Evolutionary conservation across 306 rosid genomes (phyloP), one percentile per base, ranked within the genome.

Genomic region (Pachyrhizus erosus): DNA sequence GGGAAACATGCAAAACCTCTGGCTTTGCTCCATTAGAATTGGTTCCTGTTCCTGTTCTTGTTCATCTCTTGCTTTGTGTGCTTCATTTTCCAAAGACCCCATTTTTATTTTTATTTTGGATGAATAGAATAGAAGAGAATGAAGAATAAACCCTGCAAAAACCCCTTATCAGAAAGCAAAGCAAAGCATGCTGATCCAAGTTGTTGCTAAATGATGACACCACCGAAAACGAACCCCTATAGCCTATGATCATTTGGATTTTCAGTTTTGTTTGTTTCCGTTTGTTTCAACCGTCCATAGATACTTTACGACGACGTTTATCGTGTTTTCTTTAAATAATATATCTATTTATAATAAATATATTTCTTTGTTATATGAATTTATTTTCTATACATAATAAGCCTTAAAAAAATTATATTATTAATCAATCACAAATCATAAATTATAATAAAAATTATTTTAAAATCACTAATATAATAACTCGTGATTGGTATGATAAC

Each of bases 1-100:
- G 23, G 98, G 98, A 62, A 94, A 92, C 98, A 91, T 94, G 61
- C 94, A 94, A 75, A 94, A 91, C 76, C 94, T 90, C 89, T 91
- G 91, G 21, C 60, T 90, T 87, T 94, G 94, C 78, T 90, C 88
- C 89, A 66, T 87, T 5, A 94, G 81, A 17, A 92, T 90, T 37
- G 98, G 97, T 71, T 94, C 95, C 13, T 83, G 75, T 54, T 84
- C 88, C 3, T 48, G 39, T 48, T 83, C 31, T 2, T 48, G 39
- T 48, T 83, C 31, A 2, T 80, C 73, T 51, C 7, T 45, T 10
- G 10, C 65, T 74, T 58, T 78, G 49, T 76, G 82, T 7, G 45
- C 14, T 81, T 72, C 91, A 67, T 86, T 82, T 46, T 80, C 75
- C 70, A 84, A 39, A 85, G 97, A 90, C 60, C 96, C 91, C 97